Base-by-base conservation (phyloP, 2,329 filamentous ascomycete genomes). In the Pseudocercospora macadamiae region DNA sequence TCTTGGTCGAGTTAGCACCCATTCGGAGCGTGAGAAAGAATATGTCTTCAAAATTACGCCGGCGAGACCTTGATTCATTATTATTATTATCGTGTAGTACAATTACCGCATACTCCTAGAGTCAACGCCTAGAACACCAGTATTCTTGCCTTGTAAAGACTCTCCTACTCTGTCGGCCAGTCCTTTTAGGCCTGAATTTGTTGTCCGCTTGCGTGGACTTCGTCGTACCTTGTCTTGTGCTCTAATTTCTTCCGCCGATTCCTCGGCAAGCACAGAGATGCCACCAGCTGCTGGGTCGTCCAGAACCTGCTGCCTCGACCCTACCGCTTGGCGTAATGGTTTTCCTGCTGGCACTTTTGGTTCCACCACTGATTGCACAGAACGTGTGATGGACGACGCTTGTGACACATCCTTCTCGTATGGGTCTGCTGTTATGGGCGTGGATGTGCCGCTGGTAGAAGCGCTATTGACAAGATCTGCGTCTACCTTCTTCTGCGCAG, bases 401-500 rank as follows among this genome's bases (percentile, higher is more conserved):
- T 61, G 32, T 12, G 45, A 42, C 4, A 48, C 64, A 26, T 70
- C 67, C 8, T 72, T 59, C 21, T 67, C 60, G 52, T 73, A 73
- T 0, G 68, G 64, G 39, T 66, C 48, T 5, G 58, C 34, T 26
- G 51, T 54, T 55, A 18, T 59, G 10, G n/a, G 28, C 19, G 57
- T 53, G 59, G 28, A 64, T 56, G n/a, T 14, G 45, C 26, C 52
- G 37, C 26, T 54, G 8, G 62, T 61, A 1, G 51, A 57, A 4
- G 64, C 66, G 36, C 65, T 57, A 3, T 61, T 23, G 1, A 54
- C 69, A 12, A 62, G 70, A 44, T 84, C 82, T 18, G 78, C 74
- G 37, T 86, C 82, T 4, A 85, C 64, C 64, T 83, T 82, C 64
- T 80, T 82, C 69, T 87, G 82, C 2, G 84, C 85, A 2, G 79